These are phyloP conservation scores for Bimuria novae-zelandiae DNA, from an alignment of 2,329 filamentous ascomycete genomes.

Conservation along the genomic window DNA sequence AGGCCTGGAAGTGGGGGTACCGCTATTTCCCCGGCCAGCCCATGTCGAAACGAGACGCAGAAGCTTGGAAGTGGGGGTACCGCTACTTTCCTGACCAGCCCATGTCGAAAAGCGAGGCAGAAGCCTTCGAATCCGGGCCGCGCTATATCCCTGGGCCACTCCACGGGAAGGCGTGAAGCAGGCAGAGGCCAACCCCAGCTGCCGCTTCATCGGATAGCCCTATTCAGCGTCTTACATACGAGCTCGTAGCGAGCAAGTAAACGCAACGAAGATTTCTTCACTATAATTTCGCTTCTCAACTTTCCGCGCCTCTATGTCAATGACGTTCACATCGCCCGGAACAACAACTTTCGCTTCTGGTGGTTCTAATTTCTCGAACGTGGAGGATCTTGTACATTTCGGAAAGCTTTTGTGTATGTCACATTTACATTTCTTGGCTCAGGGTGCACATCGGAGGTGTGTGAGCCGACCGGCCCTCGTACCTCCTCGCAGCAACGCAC, in stretches of 20 bases:
- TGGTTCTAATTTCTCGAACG: not conserved
- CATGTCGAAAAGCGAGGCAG: slow-evolving; percentile 32
- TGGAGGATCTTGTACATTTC: not conserved
- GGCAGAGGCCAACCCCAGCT: slow-evolving; percentile 14
- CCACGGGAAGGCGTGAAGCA: slow-evolving; percentile 34
- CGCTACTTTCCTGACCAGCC: not conserved
- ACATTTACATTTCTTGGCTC: slow-evolving; percentile 8
- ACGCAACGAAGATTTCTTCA: not conserved
- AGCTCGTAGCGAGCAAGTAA: not conserved
- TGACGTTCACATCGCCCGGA: not conserved
- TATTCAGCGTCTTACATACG: slow-evolving; percentile 17
- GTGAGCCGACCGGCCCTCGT: slow-evolving; percentile 10
- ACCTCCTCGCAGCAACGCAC: not conserved
- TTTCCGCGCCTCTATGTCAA: not conserved
- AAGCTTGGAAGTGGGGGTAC: not conserved
- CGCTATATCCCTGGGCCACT: slow-evolving; percentile 19
- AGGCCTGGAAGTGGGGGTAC: too few species aligned
- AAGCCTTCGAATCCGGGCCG: too few species aligned
- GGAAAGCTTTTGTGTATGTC: not conserved
- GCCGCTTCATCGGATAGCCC: slow-evolving; percentile 26
- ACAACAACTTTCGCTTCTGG: not conserved
- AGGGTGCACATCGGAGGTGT: not conserved
- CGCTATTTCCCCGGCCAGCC: not conserved
- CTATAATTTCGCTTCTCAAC: not conserved
- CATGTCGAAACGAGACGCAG: not conserved